Percentiles rank a stretch among this genome's conserved stretches.
phyloP scores from a whole-genome alignment of 345 rosid species.

The Stellera chamaejasme region DNA sequence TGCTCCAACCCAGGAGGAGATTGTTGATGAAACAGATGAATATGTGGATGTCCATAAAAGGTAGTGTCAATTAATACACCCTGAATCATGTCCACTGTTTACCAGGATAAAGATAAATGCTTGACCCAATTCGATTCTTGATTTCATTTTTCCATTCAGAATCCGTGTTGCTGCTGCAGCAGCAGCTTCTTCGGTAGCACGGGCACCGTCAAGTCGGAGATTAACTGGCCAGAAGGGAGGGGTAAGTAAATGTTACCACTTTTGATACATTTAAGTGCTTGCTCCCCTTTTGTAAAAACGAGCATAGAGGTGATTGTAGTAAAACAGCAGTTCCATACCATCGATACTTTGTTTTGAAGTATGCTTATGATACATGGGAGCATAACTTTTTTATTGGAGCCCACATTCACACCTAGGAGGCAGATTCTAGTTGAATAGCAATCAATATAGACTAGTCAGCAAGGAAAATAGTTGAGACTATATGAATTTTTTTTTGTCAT shows the following conservation, averaged over 20 bases:
- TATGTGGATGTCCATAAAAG: conserved; percentile 94
- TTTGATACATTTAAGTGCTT: too few species aligned
- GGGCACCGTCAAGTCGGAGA: conserved; percentile 79
- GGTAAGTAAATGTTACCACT: conserved; percentile 23
- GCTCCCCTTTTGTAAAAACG: too few species aligned
- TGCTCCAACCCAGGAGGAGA: conserved; percentile 63
- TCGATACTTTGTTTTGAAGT: too few species aligned
- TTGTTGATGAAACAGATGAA: conserved; percentile 98
- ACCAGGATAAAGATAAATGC: background rate
- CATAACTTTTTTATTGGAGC: too few species aligned
- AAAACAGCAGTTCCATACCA: too few species aligned
- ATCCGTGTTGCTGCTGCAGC: conserved; percentile 98
- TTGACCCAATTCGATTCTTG: background rate
- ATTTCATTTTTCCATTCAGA: conserved; percentile 28
- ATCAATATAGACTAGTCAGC: too few species aligned
- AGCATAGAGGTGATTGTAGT: too few species aligned
- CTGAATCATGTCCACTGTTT: background rate
- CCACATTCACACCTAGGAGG: too few species aligned
- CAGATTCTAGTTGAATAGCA: too few species aligned
- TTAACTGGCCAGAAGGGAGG: conserved; percentile 45
- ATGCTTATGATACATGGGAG: too few species aligned
- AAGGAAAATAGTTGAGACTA: too few species aligned
- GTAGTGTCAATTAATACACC: conserved; percentile 17
- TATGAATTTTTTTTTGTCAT: too few species aligned
- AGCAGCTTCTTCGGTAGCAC: conserved; percentile 82